Conservation (phyloP, 495 filamentous ascomycete genomes). For the Tuber melanosporum region DNA sequence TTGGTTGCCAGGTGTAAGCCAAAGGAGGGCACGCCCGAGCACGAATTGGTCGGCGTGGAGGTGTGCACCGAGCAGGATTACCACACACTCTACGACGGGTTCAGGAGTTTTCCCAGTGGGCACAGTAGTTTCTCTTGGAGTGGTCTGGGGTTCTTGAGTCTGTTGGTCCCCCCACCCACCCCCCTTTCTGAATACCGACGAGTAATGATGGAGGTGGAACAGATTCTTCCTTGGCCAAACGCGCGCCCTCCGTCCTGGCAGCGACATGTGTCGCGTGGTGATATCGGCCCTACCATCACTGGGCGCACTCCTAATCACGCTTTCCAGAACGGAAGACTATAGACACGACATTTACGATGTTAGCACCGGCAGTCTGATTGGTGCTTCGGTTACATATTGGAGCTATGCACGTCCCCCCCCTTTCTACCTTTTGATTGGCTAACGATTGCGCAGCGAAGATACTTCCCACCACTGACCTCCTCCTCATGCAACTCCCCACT, state of each 20-base stretch:
- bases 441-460: conserved; percentile 39
- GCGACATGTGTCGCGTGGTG: conserved; percentile 60
- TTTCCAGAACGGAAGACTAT: conserved; percentile 89
- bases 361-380: conserved; percentile 64
- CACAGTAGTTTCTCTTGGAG: conserved; percentile 81
- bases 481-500: conserved; percentile 49
- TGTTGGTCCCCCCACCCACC: conserved; percentile 46
- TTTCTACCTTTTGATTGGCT: background rate
- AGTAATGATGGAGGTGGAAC: conserved; percentile 56
- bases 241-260: conserved; percentile 32
- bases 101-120: conserved; percentile 85
- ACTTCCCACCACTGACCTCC: conserved; percentile 51
- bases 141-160: conserved; percentile 72
- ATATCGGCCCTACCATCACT: conserved; percentile 64
- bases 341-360: conserved; percentile 94
- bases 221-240: conserved; percentile 43
- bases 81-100: conserved; percentile 82
- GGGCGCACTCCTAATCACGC: conserved; percentile 77
- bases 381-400: conserved; percentile 67
- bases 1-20: conserved; percentile 84
- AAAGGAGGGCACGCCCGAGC: conserved; percentile 53
- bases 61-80: conserved; percentile 74
- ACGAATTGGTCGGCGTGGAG: conserved; percentile 63
- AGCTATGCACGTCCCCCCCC: conserved; percentile 52
- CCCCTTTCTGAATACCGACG: conserved; percentile 64